These are phyloP conservation scores for Tieghemostelium lacteum DNA, from an alignment of 78 protist species.

Conservation along the genomic window DNA sequence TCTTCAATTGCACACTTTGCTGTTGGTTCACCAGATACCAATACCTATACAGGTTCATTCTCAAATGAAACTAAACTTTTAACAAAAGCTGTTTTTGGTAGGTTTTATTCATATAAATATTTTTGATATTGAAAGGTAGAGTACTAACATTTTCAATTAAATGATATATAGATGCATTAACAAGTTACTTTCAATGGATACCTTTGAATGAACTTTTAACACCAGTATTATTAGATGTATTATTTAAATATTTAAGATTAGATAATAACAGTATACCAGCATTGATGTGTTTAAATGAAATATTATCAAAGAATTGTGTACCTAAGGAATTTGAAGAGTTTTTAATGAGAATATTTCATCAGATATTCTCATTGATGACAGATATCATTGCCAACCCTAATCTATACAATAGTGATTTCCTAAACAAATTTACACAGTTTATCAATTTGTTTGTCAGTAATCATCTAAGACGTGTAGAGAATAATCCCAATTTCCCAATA, in stretches of 20 bases:
- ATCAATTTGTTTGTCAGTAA: conserved; percentile 42
- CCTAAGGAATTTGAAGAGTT: conserved; percentile 69
- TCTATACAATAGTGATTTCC: conserved; percentile 22
- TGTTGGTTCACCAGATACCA: conserved; percentile 74
- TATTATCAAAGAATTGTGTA: conserved; percentile 67
- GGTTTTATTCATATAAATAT: background rate
- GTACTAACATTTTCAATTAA: background rate
- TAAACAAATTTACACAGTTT: conserved; percentile 49
- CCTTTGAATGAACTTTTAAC: conserved; percentile 52
- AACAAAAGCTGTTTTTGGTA: conserved; percentile 70
- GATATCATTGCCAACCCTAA: conserved; percentile 8
- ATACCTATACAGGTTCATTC: conserved; percentile 53
- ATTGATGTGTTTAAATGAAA: conserved; percentile 59
- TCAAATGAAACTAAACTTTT: conserved; percentile 15
- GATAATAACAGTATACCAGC: conserved; percentile 55
- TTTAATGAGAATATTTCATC: conserved; percentile 49
- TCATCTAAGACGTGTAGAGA: conserved; percentile 50
- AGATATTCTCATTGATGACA: conserved; percentile 36
- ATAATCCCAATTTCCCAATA: conserved; percentile 54
- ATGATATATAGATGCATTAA: conserved; percentile 39
- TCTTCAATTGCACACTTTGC: too few species aligned
- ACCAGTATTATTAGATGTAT: conserved; percentile 50
- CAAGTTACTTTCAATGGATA: conserved; percentile 68
- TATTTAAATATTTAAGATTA: conserved; percentile 63
- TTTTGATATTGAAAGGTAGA: background rate